phyloP scores from a whole-genome alignment of 106 monocot genomes.

The Dioscorea zingiberensis region DNA sequence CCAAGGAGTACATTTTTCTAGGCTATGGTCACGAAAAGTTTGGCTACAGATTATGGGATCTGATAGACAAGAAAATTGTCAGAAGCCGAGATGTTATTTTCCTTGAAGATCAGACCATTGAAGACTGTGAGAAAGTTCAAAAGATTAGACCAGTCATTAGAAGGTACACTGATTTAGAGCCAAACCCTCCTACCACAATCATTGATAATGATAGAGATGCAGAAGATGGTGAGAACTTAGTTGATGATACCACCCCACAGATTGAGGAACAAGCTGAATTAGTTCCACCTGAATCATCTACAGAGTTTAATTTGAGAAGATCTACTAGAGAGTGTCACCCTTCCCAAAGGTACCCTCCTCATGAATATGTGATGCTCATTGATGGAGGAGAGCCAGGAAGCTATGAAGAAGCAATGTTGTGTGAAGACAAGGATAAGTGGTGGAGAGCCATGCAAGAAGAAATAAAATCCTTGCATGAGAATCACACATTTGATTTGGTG shows the following conservation, averaged over 20 bases:
- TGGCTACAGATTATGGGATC: slow-evolving; percentile 4
- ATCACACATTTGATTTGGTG: neutral
- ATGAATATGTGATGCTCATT: neutral
- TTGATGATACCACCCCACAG: neutral
- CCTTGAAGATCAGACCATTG: neutral
- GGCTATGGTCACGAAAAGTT: no score
- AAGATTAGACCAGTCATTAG: no score
- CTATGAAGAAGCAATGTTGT: no score
- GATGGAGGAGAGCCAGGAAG: no score
- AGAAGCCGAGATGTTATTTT: neutral
- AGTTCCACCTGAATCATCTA: neutral
- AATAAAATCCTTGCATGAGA: no score
- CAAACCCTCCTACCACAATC: no score
- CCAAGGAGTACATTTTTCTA: neutral
- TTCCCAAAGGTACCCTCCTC: neutral
- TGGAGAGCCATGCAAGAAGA: no score
- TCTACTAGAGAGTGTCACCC: neutral
- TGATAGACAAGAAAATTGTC: neutral
- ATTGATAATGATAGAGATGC: no score
- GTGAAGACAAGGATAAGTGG: no score
- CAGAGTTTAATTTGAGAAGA: neutral
- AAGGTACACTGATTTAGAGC: no score
- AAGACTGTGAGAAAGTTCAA: no score
- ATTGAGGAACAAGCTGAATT: no score
- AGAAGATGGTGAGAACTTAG: neutral